These are phyloP conservation scores for Mycena pura DNA, from an alignment of 768 basidiomycete species.

Conservation along the genomic window DNA sequence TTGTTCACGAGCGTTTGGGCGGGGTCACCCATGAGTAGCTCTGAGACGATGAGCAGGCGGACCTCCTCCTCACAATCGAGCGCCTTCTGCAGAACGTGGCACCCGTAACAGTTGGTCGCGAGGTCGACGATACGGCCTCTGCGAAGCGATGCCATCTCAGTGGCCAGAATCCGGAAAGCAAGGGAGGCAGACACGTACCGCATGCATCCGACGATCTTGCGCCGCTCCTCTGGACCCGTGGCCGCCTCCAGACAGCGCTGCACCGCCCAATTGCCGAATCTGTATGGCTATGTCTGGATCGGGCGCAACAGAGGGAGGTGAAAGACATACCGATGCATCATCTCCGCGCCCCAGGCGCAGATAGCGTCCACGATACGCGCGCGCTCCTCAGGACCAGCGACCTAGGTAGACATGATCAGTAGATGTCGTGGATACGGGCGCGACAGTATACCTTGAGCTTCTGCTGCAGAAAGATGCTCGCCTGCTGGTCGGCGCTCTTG, in stretches of 20 bases:
- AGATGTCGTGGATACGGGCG: background rate
- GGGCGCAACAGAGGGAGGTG: no score
- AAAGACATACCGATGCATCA: conserved; percentile 81
- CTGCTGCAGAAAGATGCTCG: conserved; percentile 89
- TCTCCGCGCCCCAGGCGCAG: conserved; percentile 82
- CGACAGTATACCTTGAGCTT: conserved; percentile 65
- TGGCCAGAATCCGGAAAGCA: background rate
- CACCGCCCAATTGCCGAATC: conserved; percentile 94
- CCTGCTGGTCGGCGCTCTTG: conserved; percentile 90
- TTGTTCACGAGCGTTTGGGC: conserved; percentile 89
- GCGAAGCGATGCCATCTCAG: conserved; percentile 2
- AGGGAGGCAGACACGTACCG: conserved; percentile 50
- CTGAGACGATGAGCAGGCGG: conserved; percentile 81
- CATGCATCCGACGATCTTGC: conserved; percentile 89
- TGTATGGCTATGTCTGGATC: no score
- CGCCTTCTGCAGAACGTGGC: conserved; percentile 89
- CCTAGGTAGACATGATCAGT: conserved; percentile 30
- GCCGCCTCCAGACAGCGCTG: conserved; percentile 87
- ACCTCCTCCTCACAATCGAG: conserved; percentile 92
- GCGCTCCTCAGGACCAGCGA: conserved; percentile 78
- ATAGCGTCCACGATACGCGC: conserved; percentile 89
- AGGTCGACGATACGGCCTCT: conserved; percentile 87
- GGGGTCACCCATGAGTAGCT: conserved; percentile 83
- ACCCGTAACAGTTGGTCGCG: conserved; percentile 89
- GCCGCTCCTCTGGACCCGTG: conserved; percentile 72